Conservation (phyloP, 2,329 filamentous ascomycete genomes). For the Hymenoscyphus albidus region DNA sequence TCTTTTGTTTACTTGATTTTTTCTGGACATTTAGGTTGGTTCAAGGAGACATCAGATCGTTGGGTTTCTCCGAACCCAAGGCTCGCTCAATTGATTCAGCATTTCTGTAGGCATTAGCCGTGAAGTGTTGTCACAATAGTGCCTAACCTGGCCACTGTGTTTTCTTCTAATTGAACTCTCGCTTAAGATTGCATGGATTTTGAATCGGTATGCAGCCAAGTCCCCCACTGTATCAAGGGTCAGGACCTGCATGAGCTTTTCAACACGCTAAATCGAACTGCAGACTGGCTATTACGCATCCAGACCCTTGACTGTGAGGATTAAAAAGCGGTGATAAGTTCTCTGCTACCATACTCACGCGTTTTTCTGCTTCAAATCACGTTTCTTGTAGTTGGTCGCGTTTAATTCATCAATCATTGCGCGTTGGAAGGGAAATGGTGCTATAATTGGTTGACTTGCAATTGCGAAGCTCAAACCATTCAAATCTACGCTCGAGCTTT, state of each 20-base stretch:
- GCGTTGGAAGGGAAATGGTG: not conserved
- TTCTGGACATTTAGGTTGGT: not conserved
- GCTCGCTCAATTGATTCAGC: not conserved
- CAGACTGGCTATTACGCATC: not conserved
- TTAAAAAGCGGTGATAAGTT: not conserved
- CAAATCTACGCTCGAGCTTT: not conserved
- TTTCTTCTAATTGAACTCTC: not conserved
- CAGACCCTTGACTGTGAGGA: not conserved
- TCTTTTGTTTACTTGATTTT: not conserved
- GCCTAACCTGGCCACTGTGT: not conserved
- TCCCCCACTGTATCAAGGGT: constrained; percentile 7
- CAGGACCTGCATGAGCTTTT: constrained; percentile 8
- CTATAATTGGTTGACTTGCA: not conserved
- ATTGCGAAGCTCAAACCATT: not conserved
- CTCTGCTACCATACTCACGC: not conserved
- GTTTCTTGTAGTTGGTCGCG: not conserved
- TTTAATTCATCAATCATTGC: not conserved
- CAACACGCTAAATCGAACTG: constrained; percentile 3
- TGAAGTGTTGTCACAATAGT: not conserved
- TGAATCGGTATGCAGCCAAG: constrained; percentile 2
- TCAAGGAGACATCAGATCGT: not conserved
- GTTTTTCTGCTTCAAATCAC: not conserved
- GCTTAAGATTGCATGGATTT: constrained; percentile 1
- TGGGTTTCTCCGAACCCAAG: not conserved
- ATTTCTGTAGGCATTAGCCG: not conserved